phyloP scores from a whole-genome alignment of 768 basidiomycete species.

The Russula virescens region DNA sequence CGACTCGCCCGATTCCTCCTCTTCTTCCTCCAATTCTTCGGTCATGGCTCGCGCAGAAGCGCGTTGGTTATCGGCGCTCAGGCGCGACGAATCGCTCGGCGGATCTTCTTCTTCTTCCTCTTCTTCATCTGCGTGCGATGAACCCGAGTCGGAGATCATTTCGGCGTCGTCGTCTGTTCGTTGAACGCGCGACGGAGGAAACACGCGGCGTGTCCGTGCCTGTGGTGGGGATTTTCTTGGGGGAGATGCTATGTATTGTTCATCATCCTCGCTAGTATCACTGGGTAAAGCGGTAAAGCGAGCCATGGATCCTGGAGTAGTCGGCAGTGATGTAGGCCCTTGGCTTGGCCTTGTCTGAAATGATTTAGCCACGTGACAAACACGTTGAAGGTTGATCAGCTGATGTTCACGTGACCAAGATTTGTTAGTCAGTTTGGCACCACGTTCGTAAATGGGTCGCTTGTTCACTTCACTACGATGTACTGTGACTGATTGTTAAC shows the following conservation, averaged over 20 bases:
- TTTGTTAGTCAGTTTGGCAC: too few species aligned
- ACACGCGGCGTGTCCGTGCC: background rate
- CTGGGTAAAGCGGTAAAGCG: slow-evolving; percentile 25
- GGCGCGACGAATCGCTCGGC: slow-evolving; percentile 29
- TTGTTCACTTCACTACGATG: too few species aligned
- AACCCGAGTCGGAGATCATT: slow-evolving; percentile 27
- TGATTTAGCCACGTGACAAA: background rate
- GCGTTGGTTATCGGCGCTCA: background rate
- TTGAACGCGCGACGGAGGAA: background rate
- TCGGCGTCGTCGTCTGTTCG: slow-evolving; percentile 14
- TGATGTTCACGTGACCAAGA: background rate
- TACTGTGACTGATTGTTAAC: too few species aligned
- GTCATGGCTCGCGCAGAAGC: slow-evolving; percentile 1
- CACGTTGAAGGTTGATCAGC: background rate
- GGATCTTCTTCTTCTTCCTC: slow-evolving; percentile 40
- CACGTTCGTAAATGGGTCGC: too few species aligned
- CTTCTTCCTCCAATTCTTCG: slow-evolving; percentile 40
- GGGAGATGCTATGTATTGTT: slow-evolving; percentile 3
- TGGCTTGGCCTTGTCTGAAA: background rate
- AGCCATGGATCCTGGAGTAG: slow-evolving; percentile 17
- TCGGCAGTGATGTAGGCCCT: background rate
- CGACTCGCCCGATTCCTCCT: slow-evolving; percentile 33
- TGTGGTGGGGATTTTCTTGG: slow-evolving; percentile 1
- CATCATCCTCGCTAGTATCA: slow-evolving; percentile 24
- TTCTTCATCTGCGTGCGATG: slow-evolving; percentile 49